A percentile compares a stretch with the other conserved stretches of the same genome.
Evolutionary conservation across 352 stramenopile species (phyloP).

Genomic region (Plasmopara muralis): DNA sequence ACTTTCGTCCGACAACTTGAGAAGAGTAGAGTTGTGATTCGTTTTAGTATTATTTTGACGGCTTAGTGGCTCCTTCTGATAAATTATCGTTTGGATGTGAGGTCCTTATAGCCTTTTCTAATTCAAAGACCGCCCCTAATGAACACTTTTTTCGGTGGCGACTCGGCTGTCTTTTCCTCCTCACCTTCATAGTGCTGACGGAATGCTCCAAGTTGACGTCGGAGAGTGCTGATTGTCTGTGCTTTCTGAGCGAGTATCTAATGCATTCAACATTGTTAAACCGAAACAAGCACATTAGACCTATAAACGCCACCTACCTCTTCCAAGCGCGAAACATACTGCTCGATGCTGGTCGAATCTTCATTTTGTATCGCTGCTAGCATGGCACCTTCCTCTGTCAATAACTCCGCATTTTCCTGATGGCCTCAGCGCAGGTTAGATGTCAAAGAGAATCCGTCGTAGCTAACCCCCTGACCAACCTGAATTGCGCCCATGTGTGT

Average conservation of each 20-base stretch:
- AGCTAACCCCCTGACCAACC: constrained; percentile 24
- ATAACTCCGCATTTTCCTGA: constrained; percentile 94
- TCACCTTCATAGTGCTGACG: constrained; percentile 76
- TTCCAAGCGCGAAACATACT: constrained; percentile 88
- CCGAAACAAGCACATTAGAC: not conserved
- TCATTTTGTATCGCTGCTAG: constrained; percentile 85
- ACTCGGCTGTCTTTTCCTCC: constrained; percentile 56
- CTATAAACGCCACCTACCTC: constrained; percentile 31
- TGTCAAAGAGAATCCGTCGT: not conserved
- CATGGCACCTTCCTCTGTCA: constrained; percentile 93
- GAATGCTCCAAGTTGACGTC: constrained; percentile 80
- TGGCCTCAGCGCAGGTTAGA: not conserved
- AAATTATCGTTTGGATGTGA: no score
- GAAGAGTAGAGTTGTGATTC: no score
- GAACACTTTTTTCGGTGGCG: constrained; percentile 22
- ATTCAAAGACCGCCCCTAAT: not conserved
- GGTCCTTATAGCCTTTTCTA: no score
- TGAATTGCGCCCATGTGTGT: constrained; percentile 95
- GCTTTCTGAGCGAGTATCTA: constrained; percentile 92
- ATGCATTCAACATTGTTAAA: not conserved
- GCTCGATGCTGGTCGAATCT: constrained; percentile 92
- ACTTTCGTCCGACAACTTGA: no score
- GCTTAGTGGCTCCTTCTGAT: no score
- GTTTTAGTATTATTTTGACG: no score
- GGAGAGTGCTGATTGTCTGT: constrained; percentile 77